Evolutionary conservation across 176 grass and related monocot genomes (phyloP).

Genomic region (Oropetium thomaeum): DNA sequence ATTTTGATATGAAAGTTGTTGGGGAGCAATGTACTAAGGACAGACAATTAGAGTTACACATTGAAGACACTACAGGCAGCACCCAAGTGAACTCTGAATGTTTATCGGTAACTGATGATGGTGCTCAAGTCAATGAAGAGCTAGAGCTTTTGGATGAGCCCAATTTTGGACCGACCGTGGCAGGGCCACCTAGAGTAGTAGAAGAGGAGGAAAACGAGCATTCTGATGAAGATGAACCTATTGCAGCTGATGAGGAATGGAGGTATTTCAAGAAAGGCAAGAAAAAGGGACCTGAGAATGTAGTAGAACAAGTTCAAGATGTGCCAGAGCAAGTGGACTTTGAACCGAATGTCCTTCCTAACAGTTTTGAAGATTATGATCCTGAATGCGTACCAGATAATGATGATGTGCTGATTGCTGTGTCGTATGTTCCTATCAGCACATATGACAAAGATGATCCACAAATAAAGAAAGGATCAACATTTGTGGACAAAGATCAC

Average conservation of each 20-base stretch:
- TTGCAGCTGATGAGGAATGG: background rate
- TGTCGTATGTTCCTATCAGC: background rate
- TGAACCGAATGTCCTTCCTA: background rate
- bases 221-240: background rate
- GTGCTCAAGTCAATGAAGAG: background rate
- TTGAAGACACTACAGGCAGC: background rate
- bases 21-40: background rate
- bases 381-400: background rate
- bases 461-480: background rate
- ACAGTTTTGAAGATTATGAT: background rate
- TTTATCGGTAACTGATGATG: background rate
- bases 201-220: background rate
- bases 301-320: no score
- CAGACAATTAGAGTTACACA: background rate
- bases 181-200: background rate
- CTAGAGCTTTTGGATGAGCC: background rate
- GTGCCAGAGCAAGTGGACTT: no score
- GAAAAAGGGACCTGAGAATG: background rate
- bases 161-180: background rate
- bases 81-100: background rate
- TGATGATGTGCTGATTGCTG: background rate
- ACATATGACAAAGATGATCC: constrained; percentile 12
- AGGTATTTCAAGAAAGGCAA: background rate
- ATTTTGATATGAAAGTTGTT: background rate
- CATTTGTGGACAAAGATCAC: constrained; percentile 20